Conservation (phyloP, 2,329 filamentous ascomycete species). For the Neopestalotiopsis sp. region DNA sequence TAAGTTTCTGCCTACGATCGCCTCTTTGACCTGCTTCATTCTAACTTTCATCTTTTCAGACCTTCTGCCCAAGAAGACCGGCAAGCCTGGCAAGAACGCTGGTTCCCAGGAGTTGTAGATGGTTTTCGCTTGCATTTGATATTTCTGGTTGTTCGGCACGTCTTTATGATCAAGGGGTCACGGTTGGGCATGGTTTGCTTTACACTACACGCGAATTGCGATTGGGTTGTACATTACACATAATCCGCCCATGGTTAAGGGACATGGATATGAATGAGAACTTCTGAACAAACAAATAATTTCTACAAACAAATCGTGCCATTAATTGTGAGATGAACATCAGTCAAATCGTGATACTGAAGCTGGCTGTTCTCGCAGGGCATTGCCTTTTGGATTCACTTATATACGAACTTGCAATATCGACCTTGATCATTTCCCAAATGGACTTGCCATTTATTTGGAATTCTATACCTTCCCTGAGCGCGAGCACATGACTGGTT, state of each 20-base stretch:
- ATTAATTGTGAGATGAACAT: too few relatives aligned
- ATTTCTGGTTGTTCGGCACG: slow-evolving; percentile 68
- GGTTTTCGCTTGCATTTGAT: slow-evolving; percentile 54
- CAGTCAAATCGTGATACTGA: too few relatives aligned
- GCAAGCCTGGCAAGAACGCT: slow-evolving; percentile 88
- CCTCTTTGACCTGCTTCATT: slow-evolving; percentile 15
- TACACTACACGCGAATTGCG: slow-evolving; percentile 43
- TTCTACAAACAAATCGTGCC: not conserved
- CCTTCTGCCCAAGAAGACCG: slow-evolving; percentile 98
- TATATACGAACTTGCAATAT: too few relatives aligned
- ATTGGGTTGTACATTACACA: slow-evolving; percentile 70
- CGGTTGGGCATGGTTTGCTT: slow-evolving; percentile 75
- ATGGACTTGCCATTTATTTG: too few relatives aligned
- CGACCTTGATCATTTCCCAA: too few relatives aligned
- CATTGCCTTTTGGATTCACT: too few relatives aligned
- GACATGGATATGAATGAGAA: slow-evolving; percentile 69
- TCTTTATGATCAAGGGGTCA: slow-evolving; percentile 83
- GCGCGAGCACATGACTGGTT: too few relatives aligned
- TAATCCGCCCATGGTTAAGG: slow-evolving; percentile 62
- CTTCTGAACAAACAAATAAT: slow-evolving; percentile 45
- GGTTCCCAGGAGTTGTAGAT: slow-evolving; percentile 89
- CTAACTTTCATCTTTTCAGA: slow-evolving; percentile 63
- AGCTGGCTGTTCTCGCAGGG: too few relatives aligned
- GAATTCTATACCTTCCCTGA: too few relatives aligned
- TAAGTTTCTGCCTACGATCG: slow-evolving; percentile 58